phyloP scores from a whole-genome alignment of 2,329 filamentous ascomycete species.

The Hirsutella thompsonii region DNA sequence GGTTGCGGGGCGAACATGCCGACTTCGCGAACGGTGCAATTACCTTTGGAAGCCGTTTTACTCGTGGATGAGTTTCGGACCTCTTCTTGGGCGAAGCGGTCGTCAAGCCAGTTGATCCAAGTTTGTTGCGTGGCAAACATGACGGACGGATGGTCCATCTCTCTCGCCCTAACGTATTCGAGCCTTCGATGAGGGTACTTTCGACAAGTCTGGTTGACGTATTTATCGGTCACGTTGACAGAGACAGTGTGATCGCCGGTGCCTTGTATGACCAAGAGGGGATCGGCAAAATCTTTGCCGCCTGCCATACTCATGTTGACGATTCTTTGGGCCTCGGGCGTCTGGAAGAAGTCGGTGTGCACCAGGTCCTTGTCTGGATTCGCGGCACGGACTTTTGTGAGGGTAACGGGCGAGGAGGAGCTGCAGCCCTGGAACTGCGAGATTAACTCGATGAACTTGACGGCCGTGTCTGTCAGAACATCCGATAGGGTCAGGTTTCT shows the following conservation, averaged over 20 bases:
- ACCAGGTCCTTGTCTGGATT: constrained; percentile 1
- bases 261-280: constrained; percentile 24
- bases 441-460: constrained; percentile 4
- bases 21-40: constrained; percentile 2
- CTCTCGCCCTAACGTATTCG: constrained; percentile 8
- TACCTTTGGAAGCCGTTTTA: background rate
- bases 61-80: background rate
- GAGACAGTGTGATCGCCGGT: constrained; percentile 10
- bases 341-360: constrained; percentile 8
- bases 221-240: constrained; percentile 3
- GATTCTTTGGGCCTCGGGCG: constrained; percentile 10
- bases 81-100: constrained; percentile 4
- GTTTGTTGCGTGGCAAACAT: constrained; percentile 10
- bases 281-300: constrained; percentile 18
- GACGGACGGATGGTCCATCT: constrained; percentile 6
- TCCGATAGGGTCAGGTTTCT: constrained; percentile 6
- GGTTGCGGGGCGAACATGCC: constrained; percentile 4
- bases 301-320: constrained; percentile 14
- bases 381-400: constrained; percentile 1
- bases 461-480: constrained; percentile 5
- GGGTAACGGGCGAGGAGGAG: constrained; percentile 2
- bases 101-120: constrained; percentile 13
- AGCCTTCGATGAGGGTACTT: constrained; percentile 6
- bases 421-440: constrained; percentile 7
- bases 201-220: constrained; percentile 10